Evolutionary conservation across 805 yeast species (phyloP).

Genomic region (Torulaspora franciscae): DNA sequence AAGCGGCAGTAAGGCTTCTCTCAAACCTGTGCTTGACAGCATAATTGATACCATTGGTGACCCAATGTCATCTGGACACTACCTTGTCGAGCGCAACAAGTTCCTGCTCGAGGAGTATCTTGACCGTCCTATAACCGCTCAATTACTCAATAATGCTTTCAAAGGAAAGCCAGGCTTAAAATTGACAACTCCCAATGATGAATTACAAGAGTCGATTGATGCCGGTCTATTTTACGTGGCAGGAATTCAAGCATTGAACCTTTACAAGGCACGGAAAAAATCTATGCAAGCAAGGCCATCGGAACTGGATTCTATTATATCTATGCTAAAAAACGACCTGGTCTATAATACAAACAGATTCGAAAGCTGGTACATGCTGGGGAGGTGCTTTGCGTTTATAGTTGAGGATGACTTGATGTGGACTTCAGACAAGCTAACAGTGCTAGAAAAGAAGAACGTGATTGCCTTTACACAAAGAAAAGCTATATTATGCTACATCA

Average conservation of each 20-base stretch:
- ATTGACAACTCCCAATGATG: conserved; percentile 33
- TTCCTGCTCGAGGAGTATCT: conserved; percentile 45
- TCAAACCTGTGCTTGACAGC: conserved; percentile 66
- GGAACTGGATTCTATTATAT: conserved; percentile 71
- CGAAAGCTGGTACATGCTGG: conserved; percentile 84
- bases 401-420: conserved; percentile 91
- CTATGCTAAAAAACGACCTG: conserved; percentile 61
- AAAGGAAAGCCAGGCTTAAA: conserved; percentile 43
- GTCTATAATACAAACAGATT: conserved; percentile 59
- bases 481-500: conserved; percentile 65
- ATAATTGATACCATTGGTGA: conserved; percentile 68
- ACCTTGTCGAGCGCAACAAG: conserved; percentile 44
- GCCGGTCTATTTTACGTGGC: conserved; percentile 52
- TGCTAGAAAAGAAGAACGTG: conserved; percentile 51
- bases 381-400: conserved; percentile 68
- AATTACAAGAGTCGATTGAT: conserved; percentile 51
- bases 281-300: conserved; percentile 76
- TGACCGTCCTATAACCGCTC: conserved; percentile 42
- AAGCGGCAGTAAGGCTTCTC: conserved; percentile 56
- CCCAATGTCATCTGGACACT: conserved; percentile 44
- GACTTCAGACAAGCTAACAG: conserved; percentile 78
- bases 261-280: conserved; percentile 57
- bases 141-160: conserved; percentile 46
- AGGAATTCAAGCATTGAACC: conserved; percentile 31
- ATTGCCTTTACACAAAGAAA: conserved; percentile 65